Conservation (phyloP, 2,329 filamentous ascomycete genomes). For the Magnaporthales sp. region DNA sequence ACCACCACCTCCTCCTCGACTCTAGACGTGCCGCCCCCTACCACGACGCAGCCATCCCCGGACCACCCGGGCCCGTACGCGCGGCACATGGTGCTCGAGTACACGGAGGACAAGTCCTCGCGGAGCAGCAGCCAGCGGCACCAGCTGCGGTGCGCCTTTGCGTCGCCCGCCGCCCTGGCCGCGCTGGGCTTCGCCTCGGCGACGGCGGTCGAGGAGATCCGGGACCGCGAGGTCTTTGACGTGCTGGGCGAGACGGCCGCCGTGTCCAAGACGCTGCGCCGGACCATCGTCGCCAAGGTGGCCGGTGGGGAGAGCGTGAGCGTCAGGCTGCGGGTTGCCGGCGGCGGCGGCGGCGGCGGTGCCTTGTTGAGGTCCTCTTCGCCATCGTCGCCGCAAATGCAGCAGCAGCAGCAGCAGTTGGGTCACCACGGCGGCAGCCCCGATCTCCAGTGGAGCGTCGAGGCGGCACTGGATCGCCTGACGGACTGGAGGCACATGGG, state of each 20-base stretch:
- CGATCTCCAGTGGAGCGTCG: background rate
- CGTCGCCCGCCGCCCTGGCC: constrained; percentile 27
- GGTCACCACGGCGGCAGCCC: background rate
- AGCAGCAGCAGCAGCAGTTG: background rate
- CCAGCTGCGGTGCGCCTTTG: constrained; percentile 33
- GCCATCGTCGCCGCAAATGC: no score
- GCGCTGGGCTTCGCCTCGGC: constrained; percentile 29
- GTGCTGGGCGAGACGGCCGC: constrained; percentile 39
- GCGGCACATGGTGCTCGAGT: constrained; percentile 4
- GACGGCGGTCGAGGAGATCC: constrained; percentile 17
- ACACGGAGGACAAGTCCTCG: background rate
- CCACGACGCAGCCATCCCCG: background rate
- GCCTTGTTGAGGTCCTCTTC: background rate
- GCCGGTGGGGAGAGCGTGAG: constrained; percentile 12
- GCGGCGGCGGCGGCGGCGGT: background rate
- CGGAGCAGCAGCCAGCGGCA: constrained; percentile 7
- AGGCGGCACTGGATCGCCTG: background rate
- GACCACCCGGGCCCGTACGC: constrained; percentile 3
- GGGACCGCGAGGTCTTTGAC: constrained; percentile 40
- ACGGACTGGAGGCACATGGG: background rate
- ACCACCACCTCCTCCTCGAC: background rate
- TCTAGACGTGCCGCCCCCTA: no score
- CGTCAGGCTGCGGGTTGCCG: background rate
- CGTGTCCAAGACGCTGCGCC: constrained; percentile 34
- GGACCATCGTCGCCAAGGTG: constrained; percentile 30